Evolutionary conservation across 805 yeast species (phyloP).

Genomic region (Metschnikowia lunata): DNA sequence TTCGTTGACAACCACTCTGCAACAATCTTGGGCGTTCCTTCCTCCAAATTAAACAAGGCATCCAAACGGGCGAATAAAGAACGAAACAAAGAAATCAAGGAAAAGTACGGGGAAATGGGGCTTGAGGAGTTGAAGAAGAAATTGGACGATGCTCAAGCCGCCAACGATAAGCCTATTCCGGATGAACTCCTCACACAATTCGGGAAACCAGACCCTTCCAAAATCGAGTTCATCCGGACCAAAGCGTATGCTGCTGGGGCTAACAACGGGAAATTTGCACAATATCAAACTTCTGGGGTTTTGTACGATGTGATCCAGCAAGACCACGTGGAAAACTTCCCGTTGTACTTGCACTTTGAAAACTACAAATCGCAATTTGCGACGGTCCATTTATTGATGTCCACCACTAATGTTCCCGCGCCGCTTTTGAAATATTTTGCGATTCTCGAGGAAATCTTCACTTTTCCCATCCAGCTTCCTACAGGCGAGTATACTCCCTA

Average conservation of each 20-base stretch:
- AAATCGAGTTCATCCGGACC: slow-evolving; percentile 68
- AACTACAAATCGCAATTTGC: slow-evolving; percentile 76
- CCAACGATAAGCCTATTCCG: slow-evolving; percentile 78
- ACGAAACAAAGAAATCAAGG: slow-evolving; percentile 46
- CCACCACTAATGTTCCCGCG: slow-evolving; percentile 49
- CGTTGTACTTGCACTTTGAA: slow-evolving; percentile 74
- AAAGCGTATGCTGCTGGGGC: slow-evolving; percentile 57
- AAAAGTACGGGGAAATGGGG: slow-evolving; percentile 55
- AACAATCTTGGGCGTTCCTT: slow-evolving; percentile 69
- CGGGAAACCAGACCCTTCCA: slow-evolving; percentile 68
- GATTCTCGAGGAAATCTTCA: slow-evolving; percentile 59
- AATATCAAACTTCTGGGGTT: slow-evolving; percentile 24
- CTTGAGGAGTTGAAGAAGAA: slow-evolving; percentile 46
- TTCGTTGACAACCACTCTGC: slow-evolving; percentile 62
- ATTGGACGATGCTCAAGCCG: slow-evolving; percentile 57
- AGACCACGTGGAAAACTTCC: slow-evolving; percentile 46
- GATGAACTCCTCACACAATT: slow-evolving; percentile 56
- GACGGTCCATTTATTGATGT: slow-evolving; percentile 57
- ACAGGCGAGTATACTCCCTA: slow-evolving; percentile 58
- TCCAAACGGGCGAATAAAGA: slow-evolving; percentile 49
- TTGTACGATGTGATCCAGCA: slow-evolving; percentile 15
- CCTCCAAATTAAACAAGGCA: slow-evolving; percentile 49
- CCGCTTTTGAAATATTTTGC: slow-evolving; percentile 60
- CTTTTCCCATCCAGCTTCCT: slow-evolving; percentile 64
- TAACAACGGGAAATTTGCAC: slow-evolving; percentile 32